These are phyloP conservation scores for Stephania yunnanensis DNA, from an alignment of 164 flowering plant species.

Conservation along the genomic window DNA sequence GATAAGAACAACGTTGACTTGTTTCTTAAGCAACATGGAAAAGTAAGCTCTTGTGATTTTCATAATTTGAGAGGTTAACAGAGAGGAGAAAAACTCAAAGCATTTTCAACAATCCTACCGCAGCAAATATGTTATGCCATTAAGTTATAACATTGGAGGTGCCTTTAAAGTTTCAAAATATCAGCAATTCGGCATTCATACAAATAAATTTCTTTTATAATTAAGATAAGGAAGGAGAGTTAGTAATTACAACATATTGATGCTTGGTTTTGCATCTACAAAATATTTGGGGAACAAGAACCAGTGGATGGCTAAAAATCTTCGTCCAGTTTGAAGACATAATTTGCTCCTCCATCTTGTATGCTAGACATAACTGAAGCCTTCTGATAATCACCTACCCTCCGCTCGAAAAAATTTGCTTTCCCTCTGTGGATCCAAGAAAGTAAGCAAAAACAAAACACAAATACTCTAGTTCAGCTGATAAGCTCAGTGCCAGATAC, in stretches of 20 bases:
- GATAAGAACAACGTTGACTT: too few species aligned
- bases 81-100: too few species aligned
- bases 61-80: too few species aligned
- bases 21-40: too few species aligned
- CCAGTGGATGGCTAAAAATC: constrained; percentile 44
- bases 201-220: neutral
- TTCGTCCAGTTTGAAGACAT: constrained; percentile 63
- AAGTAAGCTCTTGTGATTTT: too few species aligned
- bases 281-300: neutral
- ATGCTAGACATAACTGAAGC: constrained; percentile 79
- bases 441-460: neutral
- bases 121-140: neutral
- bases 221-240: neutral
- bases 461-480: neutral
- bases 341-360: constrained; percentile 39
- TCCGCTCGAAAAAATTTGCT: constrained; percentile 81
- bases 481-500: neutral
- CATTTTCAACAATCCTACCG: neutral
- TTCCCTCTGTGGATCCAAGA: constrained; percentile 54
- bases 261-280: constrained; percentile 12
- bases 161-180: neutral
- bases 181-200: neutral
- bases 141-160: neutral
- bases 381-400: constrained; percentile 95
- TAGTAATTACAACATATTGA: constrained; percentile 19